These are phyloP conservation scores for Thelonectria olida DNA, from an alignment of 2,329 filamentous ascomycete species.

Conservation along the genomic window DNA sequence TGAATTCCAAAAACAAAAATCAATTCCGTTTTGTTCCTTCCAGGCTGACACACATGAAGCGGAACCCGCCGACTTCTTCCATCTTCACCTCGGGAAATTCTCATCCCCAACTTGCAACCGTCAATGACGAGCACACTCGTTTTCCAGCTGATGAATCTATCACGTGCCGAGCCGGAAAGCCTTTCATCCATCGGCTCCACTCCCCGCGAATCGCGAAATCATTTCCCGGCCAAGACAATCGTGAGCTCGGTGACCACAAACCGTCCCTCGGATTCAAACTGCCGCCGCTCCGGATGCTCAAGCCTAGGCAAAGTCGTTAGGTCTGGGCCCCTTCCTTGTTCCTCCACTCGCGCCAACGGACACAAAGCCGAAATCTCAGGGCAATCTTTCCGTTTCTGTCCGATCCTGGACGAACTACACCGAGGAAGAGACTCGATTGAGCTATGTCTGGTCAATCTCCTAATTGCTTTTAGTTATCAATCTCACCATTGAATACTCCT, in stretches of 20 bases:
- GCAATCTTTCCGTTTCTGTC: constrained; percentile 8
- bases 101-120: constrained; percentile 12
- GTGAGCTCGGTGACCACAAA: not conserved
- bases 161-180: constrained; percentile 38
- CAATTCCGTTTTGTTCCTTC: not conserved
- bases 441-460: not conserved
- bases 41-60: not conserved
- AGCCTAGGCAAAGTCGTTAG: too few relatives aligned
- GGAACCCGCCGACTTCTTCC: not conserved
- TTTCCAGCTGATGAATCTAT: constrained; percentile 18
- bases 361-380: constrained; percentile 25
- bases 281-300: not conserved
- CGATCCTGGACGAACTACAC: not conserved
- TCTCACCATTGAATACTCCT: too few relatives aligned
- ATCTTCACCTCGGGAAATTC: constrained; percentile 22
- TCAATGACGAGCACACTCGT: constrained; percentile 34
- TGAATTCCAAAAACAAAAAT: not conserved
- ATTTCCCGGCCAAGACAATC: constrained; percentile 6
- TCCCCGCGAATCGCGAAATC: constrained; percentile 13
- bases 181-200: constrained; percentile 31
- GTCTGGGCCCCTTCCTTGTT: constrained; percentile 12
- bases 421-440: not conserved
- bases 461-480: not conserved
- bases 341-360: constrained; percentile 25
- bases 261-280: not conserved